These are phyloP conservation scores for Dactylonectria macrodidyma DNA, from an alignment of 2,329 filamentous ascomycete genomes.

Conservation along the genomic window DNA sequence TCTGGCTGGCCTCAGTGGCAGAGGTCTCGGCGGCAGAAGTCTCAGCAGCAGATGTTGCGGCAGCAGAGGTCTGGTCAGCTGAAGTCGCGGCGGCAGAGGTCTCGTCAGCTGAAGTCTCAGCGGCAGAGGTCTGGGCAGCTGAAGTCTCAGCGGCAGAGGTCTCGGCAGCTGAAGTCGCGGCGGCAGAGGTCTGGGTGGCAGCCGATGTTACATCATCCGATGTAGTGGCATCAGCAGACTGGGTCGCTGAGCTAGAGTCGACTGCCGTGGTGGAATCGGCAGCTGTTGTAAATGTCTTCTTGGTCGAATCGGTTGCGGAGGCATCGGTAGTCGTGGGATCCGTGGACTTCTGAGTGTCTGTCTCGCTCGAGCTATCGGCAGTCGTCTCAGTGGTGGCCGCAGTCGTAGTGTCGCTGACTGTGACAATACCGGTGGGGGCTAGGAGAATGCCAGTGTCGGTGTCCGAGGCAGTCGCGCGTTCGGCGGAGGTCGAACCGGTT, in stretches of 20 bases:
- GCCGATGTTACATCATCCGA: not conserved
- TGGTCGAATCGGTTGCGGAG: not conserved
- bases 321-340: not conserved
- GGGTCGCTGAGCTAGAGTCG: not conserved
- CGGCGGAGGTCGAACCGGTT: conserved; percentile 33
- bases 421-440: conserved; percentile 46
- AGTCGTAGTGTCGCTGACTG: conserved; percentile 25
- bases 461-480: conserved; percentile 30
- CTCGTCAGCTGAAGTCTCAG: not conserved
- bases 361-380: not conserved
- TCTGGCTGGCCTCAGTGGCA: not conserved
- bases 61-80: not conserved
- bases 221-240: conserved; percentile 1
- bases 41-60: not conserved
- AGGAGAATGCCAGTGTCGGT: conserved; percentile 45
- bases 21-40: not conserved
- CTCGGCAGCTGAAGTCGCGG: not conserved
- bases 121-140: conserved; percentile 1
- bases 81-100: not conserved
- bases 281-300: not conserved
- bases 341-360: not conserved
- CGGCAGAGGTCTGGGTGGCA: not conserved
- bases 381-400: not conserved
- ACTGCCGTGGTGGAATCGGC: not conserved
- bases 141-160: conserved; percentile 4